These are phyloP conservation scores for Beauveria caledonica DNA, from an alignment of 2,329 filamentous ascomycete genomes.

Conservation along the genomic window DNA sequence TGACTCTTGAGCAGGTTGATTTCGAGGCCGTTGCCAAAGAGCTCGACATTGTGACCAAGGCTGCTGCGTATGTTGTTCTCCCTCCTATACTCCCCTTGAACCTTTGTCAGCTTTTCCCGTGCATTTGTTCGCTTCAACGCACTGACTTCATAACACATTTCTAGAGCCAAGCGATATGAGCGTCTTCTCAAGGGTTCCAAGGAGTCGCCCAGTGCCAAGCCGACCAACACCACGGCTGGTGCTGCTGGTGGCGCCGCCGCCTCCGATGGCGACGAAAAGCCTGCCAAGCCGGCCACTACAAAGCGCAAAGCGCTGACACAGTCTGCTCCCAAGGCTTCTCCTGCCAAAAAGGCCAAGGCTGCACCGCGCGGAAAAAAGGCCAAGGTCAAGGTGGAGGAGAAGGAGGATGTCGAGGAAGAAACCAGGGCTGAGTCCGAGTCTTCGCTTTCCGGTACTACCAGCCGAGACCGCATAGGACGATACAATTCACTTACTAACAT, in stretches of 20 bases:
- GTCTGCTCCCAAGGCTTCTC: conserved; percentile 14
- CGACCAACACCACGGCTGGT: conserved; percentile 5
- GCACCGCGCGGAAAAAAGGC: conserved; percentile 14
- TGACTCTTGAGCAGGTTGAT: conserved; percentile 43
- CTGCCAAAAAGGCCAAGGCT: conserved; percentile 20
- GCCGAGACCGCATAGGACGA: background rate
- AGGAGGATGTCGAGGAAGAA: conserved; percentile 12
- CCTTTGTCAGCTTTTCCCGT: too few species aligned
- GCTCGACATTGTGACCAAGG: conserved; percentile 54
- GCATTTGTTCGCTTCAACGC: too few species aligned
- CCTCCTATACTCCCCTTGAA: too few species aligned
- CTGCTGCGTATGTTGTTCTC: conserved; percentile 53
- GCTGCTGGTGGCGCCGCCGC: conserved; percentile 9
- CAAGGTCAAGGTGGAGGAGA: conserved; percentile 16
- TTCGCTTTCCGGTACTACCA: conserved; percentile 19
- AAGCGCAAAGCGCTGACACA: conserved; percentile 11
- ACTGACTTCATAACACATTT: background rate
- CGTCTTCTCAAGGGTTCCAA: conserved; percentile 54
- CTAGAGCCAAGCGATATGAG: conserved; percentile 60
- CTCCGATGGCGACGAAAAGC: conserved; percentile 3
- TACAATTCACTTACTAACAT: background rate
- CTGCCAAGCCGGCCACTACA: background rate
- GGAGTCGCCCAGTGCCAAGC: conserved; percentile 24
- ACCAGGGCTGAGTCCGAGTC: conserved; percentile 19
- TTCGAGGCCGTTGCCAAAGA: conserved; percentile 58